Evolutionary conservation across 768 basidiomycete species (phyloP).

Genomic region (Pholiota molesta): DNA sequence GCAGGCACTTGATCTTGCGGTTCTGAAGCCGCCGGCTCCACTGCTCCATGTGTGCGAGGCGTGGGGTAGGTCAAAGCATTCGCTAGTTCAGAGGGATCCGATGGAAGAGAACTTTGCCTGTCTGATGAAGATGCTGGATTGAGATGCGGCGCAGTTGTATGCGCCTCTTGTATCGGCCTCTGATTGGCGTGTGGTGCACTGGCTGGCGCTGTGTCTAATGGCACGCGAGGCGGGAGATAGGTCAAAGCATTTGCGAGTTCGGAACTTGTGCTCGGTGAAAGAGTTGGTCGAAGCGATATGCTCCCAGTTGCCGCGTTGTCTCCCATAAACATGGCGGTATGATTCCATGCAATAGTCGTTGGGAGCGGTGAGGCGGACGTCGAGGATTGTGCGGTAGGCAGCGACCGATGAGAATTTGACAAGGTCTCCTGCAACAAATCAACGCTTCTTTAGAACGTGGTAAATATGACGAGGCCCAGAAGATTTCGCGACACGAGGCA

Average conservation of each 20-base stretch:
- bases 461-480: background rate
- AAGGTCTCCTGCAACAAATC: conserved; percentile 18
- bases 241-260: conserved; percentile 54
- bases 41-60: too few relatives aligned
- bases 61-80: conserved; percentile 19
- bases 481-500: background rate
- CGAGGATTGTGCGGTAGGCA: background rate
- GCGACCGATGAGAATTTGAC: background rate
- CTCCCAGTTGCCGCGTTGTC: background rate
- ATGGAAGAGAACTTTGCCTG: background rate
- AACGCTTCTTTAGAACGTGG: conserved; percentile 13
- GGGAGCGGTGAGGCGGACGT: background rate
- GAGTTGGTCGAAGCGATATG: conserved; percentile 25
- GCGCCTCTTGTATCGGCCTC: background rate
- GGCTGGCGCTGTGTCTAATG: background rate
- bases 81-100: conserved; percentile 43
- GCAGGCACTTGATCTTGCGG: background rate
- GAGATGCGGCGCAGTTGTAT: background rate
- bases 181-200: background rate
- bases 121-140: background rate
- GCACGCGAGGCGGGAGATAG: conserved; percentile 27
- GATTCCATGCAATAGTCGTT: background rate
- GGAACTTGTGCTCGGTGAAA: conserved; percentile 38
- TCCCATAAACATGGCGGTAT: background rate
- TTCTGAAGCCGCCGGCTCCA: too few relatives aligned